A percentile compares a stretch with the other conserved stretches of the same genome.
Conservation (phyloP, 768 basidiomycete species). For the Cytidiella melzeri region DNA sequence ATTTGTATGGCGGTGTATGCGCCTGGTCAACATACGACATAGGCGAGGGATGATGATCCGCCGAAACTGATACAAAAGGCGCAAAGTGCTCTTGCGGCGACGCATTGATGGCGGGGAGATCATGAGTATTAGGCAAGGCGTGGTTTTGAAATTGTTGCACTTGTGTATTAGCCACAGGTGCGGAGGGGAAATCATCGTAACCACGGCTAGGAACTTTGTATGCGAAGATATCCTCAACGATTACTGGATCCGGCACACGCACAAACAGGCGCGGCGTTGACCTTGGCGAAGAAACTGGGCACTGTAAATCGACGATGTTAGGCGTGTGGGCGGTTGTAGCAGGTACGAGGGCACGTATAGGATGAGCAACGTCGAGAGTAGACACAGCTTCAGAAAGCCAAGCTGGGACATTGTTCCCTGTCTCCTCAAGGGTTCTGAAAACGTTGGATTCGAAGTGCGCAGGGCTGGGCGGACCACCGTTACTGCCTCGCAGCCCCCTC, state of each 20-base stretch:
- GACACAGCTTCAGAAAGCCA: constrained; percentile 55
- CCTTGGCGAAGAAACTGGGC: neutral
- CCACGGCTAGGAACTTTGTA: constrained; percentile 4
- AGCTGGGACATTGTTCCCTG: constrained; percentile 34
- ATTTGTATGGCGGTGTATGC: no score
- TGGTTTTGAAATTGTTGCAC: no score
- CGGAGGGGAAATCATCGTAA: neutral
- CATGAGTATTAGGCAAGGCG: no score
- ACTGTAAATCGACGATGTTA: no score
- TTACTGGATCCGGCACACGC: neutral
- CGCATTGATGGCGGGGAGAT: neutral
- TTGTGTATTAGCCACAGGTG: neutral
- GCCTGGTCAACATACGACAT: no score
- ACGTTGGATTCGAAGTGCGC: neutral
- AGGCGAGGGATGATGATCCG: no score
- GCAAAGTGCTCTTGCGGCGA: neutral
- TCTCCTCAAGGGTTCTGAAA: constrained; percentile 7
- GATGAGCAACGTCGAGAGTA: constrained; percentile 39
- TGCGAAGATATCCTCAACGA: constrained; percentile 6
- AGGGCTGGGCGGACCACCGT: neutral
- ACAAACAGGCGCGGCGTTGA: no score
- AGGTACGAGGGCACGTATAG: constrained; percentile 36
- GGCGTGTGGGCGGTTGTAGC: constrained; percentile 2
- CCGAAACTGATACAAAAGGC: no score
- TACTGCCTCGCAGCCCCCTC: constrained; percentile 21